Evolutionary conservation across 2,329 filamentous ascomycete genomes (phyloP).

Genomic region (Graphiopsis chlorocephala): DNA sequence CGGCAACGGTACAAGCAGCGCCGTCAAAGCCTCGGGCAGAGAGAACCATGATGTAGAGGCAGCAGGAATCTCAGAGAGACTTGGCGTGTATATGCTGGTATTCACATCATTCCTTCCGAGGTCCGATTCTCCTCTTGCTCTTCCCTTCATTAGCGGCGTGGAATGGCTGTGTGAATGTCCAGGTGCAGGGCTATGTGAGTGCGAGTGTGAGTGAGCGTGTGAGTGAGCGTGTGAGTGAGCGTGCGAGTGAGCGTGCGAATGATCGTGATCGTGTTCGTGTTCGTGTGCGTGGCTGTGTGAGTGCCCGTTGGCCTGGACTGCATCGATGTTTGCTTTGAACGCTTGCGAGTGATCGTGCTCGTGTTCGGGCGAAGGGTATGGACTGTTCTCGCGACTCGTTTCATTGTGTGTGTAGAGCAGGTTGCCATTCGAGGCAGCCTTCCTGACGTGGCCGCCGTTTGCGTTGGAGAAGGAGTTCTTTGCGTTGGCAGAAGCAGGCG

Average conservation of each 20-base stretch:
- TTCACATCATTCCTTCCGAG: conserved; percentile 36
- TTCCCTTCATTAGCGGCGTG: conserved; percentile 32
- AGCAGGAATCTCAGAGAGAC: conserved; percentile 20
- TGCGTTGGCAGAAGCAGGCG: conserved; percentile 17
- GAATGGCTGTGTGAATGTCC: conserved; percentile 27
- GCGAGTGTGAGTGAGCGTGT: conserved; percentile 32
- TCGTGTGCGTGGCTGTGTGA: conserved; percentile 16
- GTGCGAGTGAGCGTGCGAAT: conserved; percentile 2
- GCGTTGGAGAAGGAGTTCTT: conserved; percentile 22
- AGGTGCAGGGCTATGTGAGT: neutral
- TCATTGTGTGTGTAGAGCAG: conserved; percentile 30
- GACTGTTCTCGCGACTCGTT: conserved; percentile 30
- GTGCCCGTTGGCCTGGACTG: conserved; percentile 23
- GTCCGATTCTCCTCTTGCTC: conserved; percentile 46
- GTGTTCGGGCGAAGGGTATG: conserved; percentile 24
- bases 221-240: conserved; percentile 33
- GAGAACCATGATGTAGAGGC: conserved; percentile 30
- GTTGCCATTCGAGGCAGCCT: conserved; percentile 24
- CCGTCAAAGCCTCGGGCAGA: conserved; percentile 49
- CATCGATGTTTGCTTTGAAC: conserved; percentile 24
- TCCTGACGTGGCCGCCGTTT: conserved; percentile 19
- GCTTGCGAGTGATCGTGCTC: conserved; percentile 18
- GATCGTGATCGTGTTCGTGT: conserved; percentile 19
- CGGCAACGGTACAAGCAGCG: conserved; percentile 50
- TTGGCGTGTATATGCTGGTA: conserved; percentile 22